Evolutionary conservation across 2,329 filamentous ascomycete genomes (phyloP).

Genomic region (Aspergillus sp.): DNA sequence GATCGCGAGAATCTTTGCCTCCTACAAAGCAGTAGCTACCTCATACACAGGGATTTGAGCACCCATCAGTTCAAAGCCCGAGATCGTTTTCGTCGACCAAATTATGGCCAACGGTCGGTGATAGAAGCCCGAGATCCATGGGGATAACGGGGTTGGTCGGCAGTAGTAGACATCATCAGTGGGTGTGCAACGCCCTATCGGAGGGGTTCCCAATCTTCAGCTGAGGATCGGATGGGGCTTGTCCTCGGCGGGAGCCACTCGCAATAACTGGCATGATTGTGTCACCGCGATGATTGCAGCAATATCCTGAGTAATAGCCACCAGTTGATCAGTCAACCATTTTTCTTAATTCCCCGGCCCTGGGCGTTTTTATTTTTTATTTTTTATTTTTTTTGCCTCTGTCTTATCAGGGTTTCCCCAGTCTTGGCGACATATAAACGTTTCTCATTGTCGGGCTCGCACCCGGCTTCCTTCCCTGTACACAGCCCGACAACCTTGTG

Average conservation of each 20-base stretch:
- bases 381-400: background rate
- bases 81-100: too few species aligned
- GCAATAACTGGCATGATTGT: background rate
- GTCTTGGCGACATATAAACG: background rate
- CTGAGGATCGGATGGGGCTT: background rate
- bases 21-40: background rate
- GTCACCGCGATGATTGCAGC: background rate
- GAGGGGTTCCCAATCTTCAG: background rate
- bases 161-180: conserved; percentile 9
- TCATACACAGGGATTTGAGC: background rate
- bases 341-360: background rate
- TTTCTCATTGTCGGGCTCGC: background rate
- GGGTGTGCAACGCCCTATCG: conserved; percentile 6
- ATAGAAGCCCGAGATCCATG: background rate
- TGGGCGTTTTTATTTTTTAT: background rate
- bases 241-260: conserved; percentile 1
- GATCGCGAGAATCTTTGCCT: background rate
- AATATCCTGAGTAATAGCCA: background rate
- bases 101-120: too few species aligned
- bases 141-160: background rate
- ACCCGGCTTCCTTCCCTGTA: background rate
- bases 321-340: conserved; percentile 1
- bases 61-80: background rate
- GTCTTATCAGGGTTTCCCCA: background rate
- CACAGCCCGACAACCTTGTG: background rate